A percentile compares a stretch with the other conserved stretches of the same genome.
Evolutionary conservation across 352 stramenopile species (phyloP).

Genomic region (Phytopythium helicoides): DNA sequence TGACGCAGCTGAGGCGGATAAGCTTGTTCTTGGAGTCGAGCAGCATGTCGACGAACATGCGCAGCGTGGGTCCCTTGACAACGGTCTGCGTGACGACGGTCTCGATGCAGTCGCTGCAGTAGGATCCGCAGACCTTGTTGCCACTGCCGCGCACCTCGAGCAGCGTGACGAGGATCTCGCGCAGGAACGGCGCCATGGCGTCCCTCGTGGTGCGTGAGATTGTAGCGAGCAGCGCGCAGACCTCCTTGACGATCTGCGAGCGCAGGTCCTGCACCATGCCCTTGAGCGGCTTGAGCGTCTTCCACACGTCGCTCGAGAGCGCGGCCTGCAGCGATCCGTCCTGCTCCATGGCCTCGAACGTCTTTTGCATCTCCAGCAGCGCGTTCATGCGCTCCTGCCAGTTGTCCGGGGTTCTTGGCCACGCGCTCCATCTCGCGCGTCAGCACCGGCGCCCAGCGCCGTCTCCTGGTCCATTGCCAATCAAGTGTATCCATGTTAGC

Average conservation of each 20-base stretch:
- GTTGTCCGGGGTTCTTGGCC: conserved; percentile 71
- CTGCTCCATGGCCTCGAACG: conserved; percentile 61
- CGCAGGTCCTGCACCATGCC: conserved; percentile 72
- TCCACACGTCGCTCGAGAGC: conserved; percentile 64
- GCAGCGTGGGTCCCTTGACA: conserved; percentile 70
- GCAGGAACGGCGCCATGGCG: conserved; percentile 74
- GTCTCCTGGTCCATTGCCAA: too few relatives aligned
- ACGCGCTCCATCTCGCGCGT: conserved; percentile 77
- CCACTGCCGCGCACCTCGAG: conserved; percentile 78
- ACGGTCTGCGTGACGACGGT: conserved; percentile 60
- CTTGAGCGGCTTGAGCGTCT: conserved; percentile 70
- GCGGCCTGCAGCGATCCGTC: conserved; percentile 20
- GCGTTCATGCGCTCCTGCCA: conserved; percentile 77
- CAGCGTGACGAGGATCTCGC: conserved; percentile 68
- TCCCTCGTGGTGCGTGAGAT: conserved; percentile 69
- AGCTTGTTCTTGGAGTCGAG: conserved; percentile 82
- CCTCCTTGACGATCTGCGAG: conserved; percentile 87
- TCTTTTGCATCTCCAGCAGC: conserved; percentile 58
- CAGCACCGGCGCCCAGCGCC: too few relatives aligned
- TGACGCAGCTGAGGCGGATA: conserved; percentile 76
- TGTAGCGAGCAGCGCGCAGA: conserved; percentile 55
- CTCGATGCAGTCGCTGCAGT: conserved; percentile 79
- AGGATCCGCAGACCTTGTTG: conserved; percentile 81
- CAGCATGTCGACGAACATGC: conserved; percentile 70
- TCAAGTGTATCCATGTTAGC: too few relatives aligned